Base-by-base conservation (phyloP, 352 stramenopile genomes). In the Pythium diclinum region DNA sequence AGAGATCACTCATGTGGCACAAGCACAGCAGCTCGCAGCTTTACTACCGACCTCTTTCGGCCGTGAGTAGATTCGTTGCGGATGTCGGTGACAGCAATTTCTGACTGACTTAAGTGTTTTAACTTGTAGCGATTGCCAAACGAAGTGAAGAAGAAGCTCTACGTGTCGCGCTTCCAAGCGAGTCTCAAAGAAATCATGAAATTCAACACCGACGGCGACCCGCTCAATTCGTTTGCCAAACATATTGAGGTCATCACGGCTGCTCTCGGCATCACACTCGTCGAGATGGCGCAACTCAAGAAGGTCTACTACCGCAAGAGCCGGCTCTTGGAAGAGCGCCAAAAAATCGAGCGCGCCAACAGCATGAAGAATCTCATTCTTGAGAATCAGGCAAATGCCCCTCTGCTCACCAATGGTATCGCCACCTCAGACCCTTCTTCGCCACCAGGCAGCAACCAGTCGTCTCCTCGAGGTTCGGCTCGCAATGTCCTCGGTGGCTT, bases 81-180 rank as follows among this genome's bases (percentile, higher is more conserved):
- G 49, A 34, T 56, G 49, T 28, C 3, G 9, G 49, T 56, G 49
- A 34, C 13, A 38, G 11, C 8, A 14, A 13, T 9, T 38, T 14
- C 33, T 23, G 23, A 33, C 25, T 57, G 17, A 42, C 30, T 17
- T 11, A 16, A 16, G 4, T 40, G 14, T 30, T 11, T 5, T 21
- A 11, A 17, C 4, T 13, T n/a, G 3, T 48, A 89, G 82, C 78
- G 79, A 10, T 63, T 91, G 10, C 82, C 82, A 6, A 87, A 91
- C 28, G 82, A 91, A 61, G 75, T 91, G 0, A 91, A 91, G 66
- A 89, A 88, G 63, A 91, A 91, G 52, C 59, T 91, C 0, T 85
- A 88, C 61, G 68, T 80, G 17, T 82, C 79, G 6, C 78, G 74
- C 11, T 91, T 91, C 58, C 79, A 91, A 53, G 61, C 73, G n/a